Base-by-base conservation (phyloP, 2,329 filamentous ascomycete genomes). In the Sporothrix variecibatus region DNA sequence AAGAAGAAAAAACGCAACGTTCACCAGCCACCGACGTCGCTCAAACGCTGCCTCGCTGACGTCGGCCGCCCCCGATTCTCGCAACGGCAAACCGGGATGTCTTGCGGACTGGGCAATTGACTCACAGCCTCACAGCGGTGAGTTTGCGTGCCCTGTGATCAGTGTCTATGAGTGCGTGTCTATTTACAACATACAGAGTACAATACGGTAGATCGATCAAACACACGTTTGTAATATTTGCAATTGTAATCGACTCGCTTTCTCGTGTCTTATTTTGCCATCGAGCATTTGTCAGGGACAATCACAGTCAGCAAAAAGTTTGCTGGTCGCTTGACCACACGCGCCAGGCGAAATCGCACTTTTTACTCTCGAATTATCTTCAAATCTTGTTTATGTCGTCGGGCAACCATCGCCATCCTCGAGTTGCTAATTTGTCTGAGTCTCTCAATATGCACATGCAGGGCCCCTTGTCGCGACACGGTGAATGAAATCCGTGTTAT, bases 1-100 rank as follows among this genome's bases (percentile, higher is more conserved):
- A 3, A 49, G 26, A 60, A n/a, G 56, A 71, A 60, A 69, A 71
- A 60, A 53, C 53, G 68, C 68, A 71, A 34, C 6, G 11, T 53
- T 43, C 31, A 38, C 38, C 15, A 11, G 34, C 68, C 69, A 71
- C 70, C 70, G 38, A 62, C 69, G 70, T 64, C 53, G 70, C 70
- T 72, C 70, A 26, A 8, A 17, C 34, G 9, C 7, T 46, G 15
- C 56, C 26, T 62, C 40, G 40, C 56, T 46, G 70, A 34, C 56
- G 15, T 60, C 26, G 53, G 17, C 38, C 12, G 38, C 56, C 53
- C 34, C 70, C 70, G 70, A 72, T 72, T 49, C 38, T 72, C 70
- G 70, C 70, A 72, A 20, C 70, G 56, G 70, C 17, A 62, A 49
- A 49, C 23, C n/a, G 68, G 51, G 31, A 58, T 40, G 34, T n/a